Base-by-base conservation (phyloP, 805 yeast genomes). In the Schizosaccharomyces osmophilus region DNA sequence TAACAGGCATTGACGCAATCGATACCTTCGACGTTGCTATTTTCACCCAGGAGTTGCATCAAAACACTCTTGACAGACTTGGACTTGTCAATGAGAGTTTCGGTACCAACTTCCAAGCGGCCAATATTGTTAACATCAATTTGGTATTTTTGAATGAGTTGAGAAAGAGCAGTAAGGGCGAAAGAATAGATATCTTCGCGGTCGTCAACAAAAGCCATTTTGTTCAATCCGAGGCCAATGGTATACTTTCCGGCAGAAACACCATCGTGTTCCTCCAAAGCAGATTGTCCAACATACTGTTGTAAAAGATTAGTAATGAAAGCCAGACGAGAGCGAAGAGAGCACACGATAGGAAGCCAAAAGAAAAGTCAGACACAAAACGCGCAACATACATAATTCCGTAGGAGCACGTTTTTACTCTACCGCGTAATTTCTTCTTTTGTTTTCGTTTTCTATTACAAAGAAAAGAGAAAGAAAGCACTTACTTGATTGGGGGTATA, bases 1-100 rank as follows among this genome's bases (percentile, higher is more conserved):
- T 93, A 93, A 77, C 98, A 93, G 41, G 98, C 98, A 73, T 93
- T 93, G 69, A 88, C 73, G 66, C 95, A 88, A 74, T 93, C 98
- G 64, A 93, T 77, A 74, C 98, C 98, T 76, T 93, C 98, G 68
- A 90, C 78, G 70, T 93, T 97, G 68, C 78, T 74, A 78, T 93
- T 93, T 61, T 81, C 90, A 63, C 84, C 87, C 67, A 93, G 83
- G 66, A 93, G 81, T 75, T 89, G 97, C 86, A 88, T 90, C 73
- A 93, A 78, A 54, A 93, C 95, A 45, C 96, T 82, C 77, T 93
- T 93, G 70, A 90, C 95, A 55, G 95, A 85, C 78, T 93, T 93
- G 67, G 97, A 88, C 76, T 93, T 93, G 75, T 93, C 98, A 68
- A 93, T 78, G 68, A 93, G 78, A 60, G 98, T 90, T 78, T 93